phyloP scores from a whole-genome alignment of 345 rosid species.

The Citrus australasica region DNA sequence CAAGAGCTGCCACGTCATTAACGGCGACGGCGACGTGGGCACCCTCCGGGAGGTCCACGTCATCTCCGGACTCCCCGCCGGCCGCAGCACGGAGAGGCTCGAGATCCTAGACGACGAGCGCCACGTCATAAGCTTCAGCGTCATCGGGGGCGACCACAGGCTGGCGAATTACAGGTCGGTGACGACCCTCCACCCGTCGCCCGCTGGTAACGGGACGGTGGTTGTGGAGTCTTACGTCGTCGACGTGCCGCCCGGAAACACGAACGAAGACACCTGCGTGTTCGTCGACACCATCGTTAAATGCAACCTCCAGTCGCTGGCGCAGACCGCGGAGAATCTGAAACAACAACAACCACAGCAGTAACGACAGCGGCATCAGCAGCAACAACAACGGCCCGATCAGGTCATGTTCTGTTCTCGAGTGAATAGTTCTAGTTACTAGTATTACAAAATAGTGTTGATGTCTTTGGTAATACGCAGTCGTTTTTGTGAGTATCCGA shows the following conservation, averaged over 20 bases:
- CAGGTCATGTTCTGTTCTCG: background rate
- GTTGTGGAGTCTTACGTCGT: conserved; percentile 45
- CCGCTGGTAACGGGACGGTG: conserved; percentile 19
- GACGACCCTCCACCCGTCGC: conserved; percentile 40
- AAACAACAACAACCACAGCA: background rate
- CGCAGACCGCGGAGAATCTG: conserved; percentile 36
- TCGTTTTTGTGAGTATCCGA: conserved; percentile 32
- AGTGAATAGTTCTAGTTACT: background rate
- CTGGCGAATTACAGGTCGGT: conserved; percentile 54
- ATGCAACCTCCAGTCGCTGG: conserved; percentile 41
- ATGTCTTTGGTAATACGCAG: conserved; percentile 15
- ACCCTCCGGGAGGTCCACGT: conserved; percentile 46
- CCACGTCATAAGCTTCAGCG: conserved; percentile 57
- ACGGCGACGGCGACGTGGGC: conserved; percentile 49
- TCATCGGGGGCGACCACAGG: conserved; percentile 60
- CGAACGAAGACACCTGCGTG: conserved; percentile 36
- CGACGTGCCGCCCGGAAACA: conserved; percentile 38
- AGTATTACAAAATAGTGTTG: too few species aligned
- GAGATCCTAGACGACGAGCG: conserved; percentile 58
- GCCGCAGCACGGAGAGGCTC: conserved; percentile 44
- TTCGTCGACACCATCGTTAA: conserved; percentile 39
- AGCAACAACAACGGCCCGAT: background rate
- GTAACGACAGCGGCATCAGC: background rate
- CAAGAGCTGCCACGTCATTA: conserved; percentile 50
- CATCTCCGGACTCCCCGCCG: conserved; percentile 60